Evolutionary conservation across 768 basidiomycete genomes (phyloP).

Genomic region (Strobilomyces confusus): DNA sequence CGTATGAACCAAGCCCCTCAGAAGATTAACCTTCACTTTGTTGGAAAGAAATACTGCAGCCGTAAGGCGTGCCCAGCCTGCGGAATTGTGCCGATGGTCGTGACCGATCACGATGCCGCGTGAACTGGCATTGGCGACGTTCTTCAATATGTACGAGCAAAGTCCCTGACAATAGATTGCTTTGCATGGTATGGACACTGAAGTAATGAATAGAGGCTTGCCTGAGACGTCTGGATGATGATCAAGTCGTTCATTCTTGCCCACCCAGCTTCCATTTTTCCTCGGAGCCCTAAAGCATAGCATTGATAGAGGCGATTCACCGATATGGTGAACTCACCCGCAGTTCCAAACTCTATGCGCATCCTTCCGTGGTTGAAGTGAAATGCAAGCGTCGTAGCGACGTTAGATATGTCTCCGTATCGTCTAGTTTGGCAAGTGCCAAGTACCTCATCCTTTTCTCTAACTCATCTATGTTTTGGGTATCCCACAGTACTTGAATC

Average conservation of each 20-base stretch:
- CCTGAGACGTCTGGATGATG: slow-evolving; percentile 80
- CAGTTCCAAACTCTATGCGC: slow-evolving; percentile 85
- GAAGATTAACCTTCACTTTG: slow-evolving; percentile 66
- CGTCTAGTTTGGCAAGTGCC: slow-evolving; percentile 18
- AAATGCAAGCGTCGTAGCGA: background rate
- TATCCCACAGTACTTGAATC: slow-evolving; percentile 32
- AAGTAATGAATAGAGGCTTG: slow-evolving; percentile 17
- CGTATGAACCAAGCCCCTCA: slow-evolving; percentile 71
- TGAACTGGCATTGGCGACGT: slow-evolving; percentile 46
- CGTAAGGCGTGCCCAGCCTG: slow-evolving; percentile 71
- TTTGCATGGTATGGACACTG: background rate
- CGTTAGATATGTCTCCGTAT: background rate
- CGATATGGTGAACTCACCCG: slow-evolving; percentile 44
- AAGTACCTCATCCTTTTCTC: slow-evolving; percentile 41
- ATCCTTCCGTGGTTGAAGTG: slow-evolving; percentile 34
- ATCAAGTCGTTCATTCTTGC: slow-evolving; percentile 89
- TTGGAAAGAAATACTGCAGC: slow-evolving; percentile 64
- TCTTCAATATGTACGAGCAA: slow-evolving; percentile 61
- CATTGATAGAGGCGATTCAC: background rate
- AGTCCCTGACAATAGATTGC: slow-evolving; percentile 51
- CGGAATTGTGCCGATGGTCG: slow-evolving; percentile 81
- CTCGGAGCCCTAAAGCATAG: slow-evolving; percentile 52
- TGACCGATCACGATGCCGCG: slow-evolving; percentile 81
- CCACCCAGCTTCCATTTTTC: slow-evolving; percentile 85
- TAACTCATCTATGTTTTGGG: slow-evolving; percentile 30